Base-by-base conservation (phyloP, 208 protist species). In the Wallacemonas sp. region DNA sequence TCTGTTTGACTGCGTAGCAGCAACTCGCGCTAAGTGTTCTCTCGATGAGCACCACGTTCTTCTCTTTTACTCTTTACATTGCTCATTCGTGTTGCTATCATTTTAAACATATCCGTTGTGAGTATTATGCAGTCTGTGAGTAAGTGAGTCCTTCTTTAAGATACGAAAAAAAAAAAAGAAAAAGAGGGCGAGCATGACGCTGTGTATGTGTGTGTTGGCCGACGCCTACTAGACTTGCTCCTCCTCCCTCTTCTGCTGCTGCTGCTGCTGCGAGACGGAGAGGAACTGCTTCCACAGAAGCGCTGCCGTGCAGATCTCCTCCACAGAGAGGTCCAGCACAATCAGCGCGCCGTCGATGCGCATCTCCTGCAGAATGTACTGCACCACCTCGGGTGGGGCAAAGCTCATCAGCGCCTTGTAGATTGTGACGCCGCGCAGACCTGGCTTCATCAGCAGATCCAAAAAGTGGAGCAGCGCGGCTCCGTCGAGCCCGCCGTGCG, bases 311-410 rank as follows among this genome's bases (percentile, higher is more conserved):
- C 73, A 82, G n/a, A 95, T 57, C 68, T 95, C 86, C 25, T 83
- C 76, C 36, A 86, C 81, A 8, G 76, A 77, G 11, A 95, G 54
- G 44, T 95, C 86, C 38, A 93, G 72, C 50, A 95, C 89, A 18
- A 78, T 82, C 59, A 94, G 66, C 26, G 84, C 82, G 12, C 87
- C 91, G 54, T 97, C 91, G 49, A 95, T 74, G n/a, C 86, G 77
- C 57, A 84, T 20, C 64, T 94, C 86, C 65, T 94, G 91, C 59
- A 94, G 61, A 65, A 97, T 83, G 65, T 92, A 93, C 65, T 92
- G 82, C 52, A 82, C 87, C 46, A 97, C 81, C 68, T 92, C 86
- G 2, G 69, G 61, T 18, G 91, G 91, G 18, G 91, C 64, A 38
- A 81, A 80, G 42, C 65, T 61, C 42, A 63, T 46, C 48, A 97